phyloP scores from a whole-genome alignment of 306 rosid genomes.

The Lathyrus oleraceus region DNA sequence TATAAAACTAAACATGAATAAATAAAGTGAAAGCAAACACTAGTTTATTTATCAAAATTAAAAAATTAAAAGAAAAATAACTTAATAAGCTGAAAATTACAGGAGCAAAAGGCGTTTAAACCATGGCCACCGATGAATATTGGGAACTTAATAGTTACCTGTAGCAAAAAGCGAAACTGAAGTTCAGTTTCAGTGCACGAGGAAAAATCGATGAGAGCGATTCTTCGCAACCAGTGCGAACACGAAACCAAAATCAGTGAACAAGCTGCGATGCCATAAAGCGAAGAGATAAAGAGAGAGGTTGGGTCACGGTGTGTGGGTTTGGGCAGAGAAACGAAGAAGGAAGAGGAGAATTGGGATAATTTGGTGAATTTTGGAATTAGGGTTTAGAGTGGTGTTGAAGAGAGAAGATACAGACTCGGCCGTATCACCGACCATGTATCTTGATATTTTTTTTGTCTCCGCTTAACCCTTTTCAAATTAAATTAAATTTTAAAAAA shows the following conservation, averaged over 20 bases:
- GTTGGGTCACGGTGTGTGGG: background rate
- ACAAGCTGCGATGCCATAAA: background rate
- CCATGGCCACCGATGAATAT: background rate
- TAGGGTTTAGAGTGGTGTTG: slow-evolving; percentile 41
- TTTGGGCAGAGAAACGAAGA: background rate
- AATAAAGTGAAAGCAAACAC: background rate
- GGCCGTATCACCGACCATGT: slow-evolving; percentile 33
- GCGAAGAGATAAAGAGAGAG: slow-evolving; percentile 3
- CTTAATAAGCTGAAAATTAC: slow-evolving; percentile 15
- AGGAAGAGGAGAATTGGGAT: background rate
- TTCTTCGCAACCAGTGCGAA: slow-evolving; percentile 16
- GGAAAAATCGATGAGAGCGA: slow-evolving; percentile 27
- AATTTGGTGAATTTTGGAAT: slow-evolving; percentile 24
- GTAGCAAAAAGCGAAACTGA: background rate
- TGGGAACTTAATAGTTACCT: slow-evolving; percentile 33
- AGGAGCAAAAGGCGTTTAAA: background rate
- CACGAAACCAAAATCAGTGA: slow-evolving; percentile 18
- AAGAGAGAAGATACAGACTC: slow-evolving; percentile 12
- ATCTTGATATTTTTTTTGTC: too few relatives aligned
- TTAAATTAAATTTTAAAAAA: too few relatives aligned
- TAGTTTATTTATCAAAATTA: background rate
- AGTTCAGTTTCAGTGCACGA: slow-evolving; percentile 25
- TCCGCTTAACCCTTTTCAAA: too few relatives aligned
- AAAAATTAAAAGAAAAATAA: slow-evolving; percentile 8
- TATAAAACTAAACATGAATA: background rate